Base-by-base conservation (phyloP, 2,329 filamentous ascomycete genomes). In the Emydomyces testavorans region DNA sequence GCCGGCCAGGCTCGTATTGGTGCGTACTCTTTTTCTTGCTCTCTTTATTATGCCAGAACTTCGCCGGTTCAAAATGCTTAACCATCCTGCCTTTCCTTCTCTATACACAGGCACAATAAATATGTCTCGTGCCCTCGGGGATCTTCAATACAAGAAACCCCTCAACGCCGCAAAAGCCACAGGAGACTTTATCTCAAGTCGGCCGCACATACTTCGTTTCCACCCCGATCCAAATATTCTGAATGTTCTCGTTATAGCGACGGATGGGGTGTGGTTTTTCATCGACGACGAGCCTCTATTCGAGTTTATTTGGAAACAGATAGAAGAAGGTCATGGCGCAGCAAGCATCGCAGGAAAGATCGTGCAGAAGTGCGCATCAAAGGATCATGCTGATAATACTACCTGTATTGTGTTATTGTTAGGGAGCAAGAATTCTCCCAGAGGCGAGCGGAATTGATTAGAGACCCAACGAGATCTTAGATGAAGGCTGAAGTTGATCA, bases 101-200 rank as follows among this genome's bases (percentile, higher is more conserved):
- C 2, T 37, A 13, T 40, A 21, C 15, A 62, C 60, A 61, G 23
- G 40, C n/a, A 57, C 59, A 6, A 48, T 65, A 39, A 64, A 65
- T 38, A 64, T 65, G 59, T 65, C 62, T 18, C 61, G 62, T 23
- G 62, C 62, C 18, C 45, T 64, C n/a, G 62, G 62, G 2, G 62
- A 64, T 46, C 53, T 65, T 20, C 62, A 63, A 51, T 65, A 65
- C 53, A 65, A 65, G 44, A 60, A 61, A 35, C 62, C 62, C 18
- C 56, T 64, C 21, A 64, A 63, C 45, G 11, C 16, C 2, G 18
- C 20, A 43, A 21, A 55, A 43, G 42, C 47, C 28, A 54, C 57
- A 13, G 62, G 60, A 28, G 53, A 64, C 40, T 60, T 62, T 34
- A 39, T 65, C 20, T 64, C 62, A 37, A 63, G 58, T 44, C 56